A percentile compares a stretch with the other conserved stretches of the same genome.
These are phyloP conservation scores for Ascodesmis nigricans DNA, from an alignment of 495 filamentous ascomycete genomes.

Conservation along the genomic window DNA sequence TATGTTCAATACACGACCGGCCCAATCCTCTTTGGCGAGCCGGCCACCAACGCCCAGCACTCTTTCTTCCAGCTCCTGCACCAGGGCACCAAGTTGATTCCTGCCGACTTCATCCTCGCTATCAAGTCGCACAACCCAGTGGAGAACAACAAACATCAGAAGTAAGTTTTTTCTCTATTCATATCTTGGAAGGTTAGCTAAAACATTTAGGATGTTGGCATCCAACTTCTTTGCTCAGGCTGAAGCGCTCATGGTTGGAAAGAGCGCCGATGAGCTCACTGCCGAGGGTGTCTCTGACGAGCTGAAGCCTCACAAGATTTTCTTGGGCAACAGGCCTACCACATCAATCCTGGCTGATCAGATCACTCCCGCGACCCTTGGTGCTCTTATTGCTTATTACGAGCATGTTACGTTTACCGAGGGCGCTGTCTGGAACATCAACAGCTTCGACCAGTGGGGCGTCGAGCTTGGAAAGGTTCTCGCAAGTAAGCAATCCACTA, in stretches of 20 bases:
- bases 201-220: constrained; percentile 52
- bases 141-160: constrained; percentile 78
- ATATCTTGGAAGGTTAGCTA: neutral
- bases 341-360: constrained; percentile 84
- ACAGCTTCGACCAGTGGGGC: constrained; percentile 98
- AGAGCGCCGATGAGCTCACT: constrained; percentile 74
- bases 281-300: constrained; percentile 66
- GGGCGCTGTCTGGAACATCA: constrained; percentile 97
- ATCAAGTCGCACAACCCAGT: constrained; percentile 92
- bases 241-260: constrained; percentile 96
- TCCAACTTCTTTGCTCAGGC: constrained; percentile 97
- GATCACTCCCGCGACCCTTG: constrained; percentile 83
- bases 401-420: constrained; percentile 97
- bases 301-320: constrained; percentile 92
- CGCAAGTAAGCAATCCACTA: constrained; percentile 30
- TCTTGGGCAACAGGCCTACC: constrained; percentile 91
- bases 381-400: constrained; percentile 93
- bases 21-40: constrained; percentile 87
- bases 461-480: constrained; percentile 93
- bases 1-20: constrained; percentile 95
- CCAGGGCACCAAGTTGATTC: constrained; percentile 97
- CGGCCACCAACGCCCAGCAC: constrained; percentile 97
- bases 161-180: constrained; percentile 24
- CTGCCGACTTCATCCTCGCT: constrained; percentile 90
- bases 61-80: constrained; percentile 99